Conservation (phyloP, 2,329 filamentous ascomycete genomes). For the Alternaria burnsii region DNA sequence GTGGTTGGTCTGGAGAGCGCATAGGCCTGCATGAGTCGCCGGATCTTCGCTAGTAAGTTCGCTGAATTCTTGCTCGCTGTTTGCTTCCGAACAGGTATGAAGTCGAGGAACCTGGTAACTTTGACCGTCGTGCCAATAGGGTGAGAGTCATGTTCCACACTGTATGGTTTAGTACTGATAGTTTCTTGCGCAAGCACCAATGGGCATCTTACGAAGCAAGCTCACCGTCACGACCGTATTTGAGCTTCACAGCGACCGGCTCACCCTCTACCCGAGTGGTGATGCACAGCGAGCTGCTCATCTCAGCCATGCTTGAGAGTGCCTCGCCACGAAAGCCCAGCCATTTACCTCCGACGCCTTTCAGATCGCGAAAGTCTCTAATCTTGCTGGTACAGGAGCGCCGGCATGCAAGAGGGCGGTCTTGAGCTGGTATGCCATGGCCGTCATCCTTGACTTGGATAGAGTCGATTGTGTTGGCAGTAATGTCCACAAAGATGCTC, state of each 20-base stretch:
- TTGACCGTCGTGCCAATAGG: constrained; percentile 75
- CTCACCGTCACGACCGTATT: constrained; percentile 61
- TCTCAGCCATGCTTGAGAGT: constrained; percentile 69
- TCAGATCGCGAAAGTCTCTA: constrained; percentile 68
- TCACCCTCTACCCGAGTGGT: constrained; percentile 72
- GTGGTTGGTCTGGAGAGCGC: constrained; percentile 71
- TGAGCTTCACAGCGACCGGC: constrained; percentile 63
- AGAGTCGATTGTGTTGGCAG: constrained; percentile 71
- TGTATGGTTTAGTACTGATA: constrained; percentile 20
- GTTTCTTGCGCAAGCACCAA: neutral
- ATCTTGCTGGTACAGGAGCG: constrained; percentile 80
- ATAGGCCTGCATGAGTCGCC: constrained; percentile 69
- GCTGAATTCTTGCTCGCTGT: constrained; percentile 64
- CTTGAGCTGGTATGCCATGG: constrained; percentile 70
- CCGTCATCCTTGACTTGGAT: constrained; percentile 74
- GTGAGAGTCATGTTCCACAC: constrained; percentile 56
- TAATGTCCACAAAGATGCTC: constrained; percentile 70
- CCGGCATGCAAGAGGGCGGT: constrained; percentile 69
- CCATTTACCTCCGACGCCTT: constrained; percentile 62
- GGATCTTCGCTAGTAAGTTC: constrained; percentile 67
- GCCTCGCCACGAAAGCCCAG: constrained; percentile 83
- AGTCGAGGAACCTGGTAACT: constrained; percentile 66
- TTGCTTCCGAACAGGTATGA: constrained; percentile 70
- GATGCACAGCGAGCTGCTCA: constrained; percentile 66
- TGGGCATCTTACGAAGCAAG: constrained; percentile 50